Percentiles rank a stretch among this genome's conserved stretches.
Conservation (phyloP, 331 rosid species). For the Telfairia occidentalis region DNA sequence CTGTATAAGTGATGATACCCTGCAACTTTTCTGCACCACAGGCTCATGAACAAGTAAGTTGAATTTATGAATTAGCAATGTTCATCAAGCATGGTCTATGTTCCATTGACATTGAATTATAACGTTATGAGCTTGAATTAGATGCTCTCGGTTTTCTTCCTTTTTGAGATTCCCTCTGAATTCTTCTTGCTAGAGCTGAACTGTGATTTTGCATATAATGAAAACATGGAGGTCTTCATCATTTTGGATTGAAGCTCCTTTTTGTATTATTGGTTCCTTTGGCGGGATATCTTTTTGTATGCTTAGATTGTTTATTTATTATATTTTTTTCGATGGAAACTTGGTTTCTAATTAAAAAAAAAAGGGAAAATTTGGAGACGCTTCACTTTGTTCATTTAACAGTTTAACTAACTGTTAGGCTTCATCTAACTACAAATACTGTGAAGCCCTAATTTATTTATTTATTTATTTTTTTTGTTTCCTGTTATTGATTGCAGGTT, state of each 20-base stretch:
- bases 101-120: background rate
- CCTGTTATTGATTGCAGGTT: background rate
- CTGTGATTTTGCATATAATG: background rate
- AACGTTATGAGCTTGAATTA: background rate
- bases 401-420: no score
- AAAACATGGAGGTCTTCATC: background rate
- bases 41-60: conserved; percentile 22
- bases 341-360: no score
- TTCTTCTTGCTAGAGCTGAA: background rate
- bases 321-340: no score
- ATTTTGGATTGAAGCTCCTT: no score
- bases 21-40: conserved; percentile 46
- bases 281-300: no score
- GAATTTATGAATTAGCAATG: background rate
- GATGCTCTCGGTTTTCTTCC: background rate
- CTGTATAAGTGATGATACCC: conserved; percentile 38
- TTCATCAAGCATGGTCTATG: background rate
- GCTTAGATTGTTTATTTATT: no score
- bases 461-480: no score
- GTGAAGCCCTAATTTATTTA: background rate
- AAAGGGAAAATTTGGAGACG: no score
- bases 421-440: no score
- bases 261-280: no score
- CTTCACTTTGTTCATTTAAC: no score
- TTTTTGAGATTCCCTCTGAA: background rate